Evolutionary conservation across 176 grass and related monocot species (phyloP), one percentile per base, ranked within the genome.

Genomic region (Oryza meyeriana): DNA sequence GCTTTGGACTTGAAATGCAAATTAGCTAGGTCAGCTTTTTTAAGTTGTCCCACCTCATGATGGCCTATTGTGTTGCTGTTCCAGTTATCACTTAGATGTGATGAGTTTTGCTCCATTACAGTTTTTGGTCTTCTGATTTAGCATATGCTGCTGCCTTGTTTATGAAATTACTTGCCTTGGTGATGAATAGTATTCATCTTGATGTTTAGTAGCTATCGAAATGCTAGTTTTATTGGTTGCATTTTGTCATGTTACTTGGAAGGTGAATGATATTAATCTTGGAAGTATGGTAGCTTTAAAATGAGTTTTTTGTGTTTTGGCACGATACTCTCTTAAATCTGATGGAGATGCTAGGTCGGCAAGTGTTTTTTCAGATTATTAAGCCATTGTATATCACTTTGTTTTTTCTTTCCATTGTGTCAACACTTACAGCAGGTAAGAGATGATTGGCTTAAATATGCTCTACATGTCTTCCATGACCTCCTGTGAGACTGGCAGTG

Each of bases 1-100:
- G 57, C 58, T 64, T 77, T 41, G 57, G 34, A 64, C 25, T 44
- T 35, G 22, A 76, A 76, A 76, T 59, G 73, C 31, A 57, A 26
- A 26, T 61, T 76, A 59, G 6, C 22, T 25, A 36, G 72, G 68
- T 8, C 24, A 27, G 2, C 17, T 7, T 40, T 22, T 69, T 28
- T 3, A 42, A 44, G 12, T 42, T 71, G 67, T 26, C 68, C 34
- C 39, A 17, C 12, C 24, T 17, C 68, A 41, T 27, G 68, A 42
- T 71, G 68, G 38, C 12, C 2, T 7, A 16, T n/a, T 70, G n/a
- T 5, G 20, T 41, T 69, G 35, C 12, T 71, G 38, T 42, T 70
- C 12, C n/a, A 25, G 24, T 41, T 41, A 71, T 71, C 38, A 71
- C 68, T 42, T 42, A 12, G 38, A 14, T 71, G 12, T 27, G 36